Conservation (phyloP, 2,329 filamentous ascomycete genomes). For the Neurospora sp. region DNA sequence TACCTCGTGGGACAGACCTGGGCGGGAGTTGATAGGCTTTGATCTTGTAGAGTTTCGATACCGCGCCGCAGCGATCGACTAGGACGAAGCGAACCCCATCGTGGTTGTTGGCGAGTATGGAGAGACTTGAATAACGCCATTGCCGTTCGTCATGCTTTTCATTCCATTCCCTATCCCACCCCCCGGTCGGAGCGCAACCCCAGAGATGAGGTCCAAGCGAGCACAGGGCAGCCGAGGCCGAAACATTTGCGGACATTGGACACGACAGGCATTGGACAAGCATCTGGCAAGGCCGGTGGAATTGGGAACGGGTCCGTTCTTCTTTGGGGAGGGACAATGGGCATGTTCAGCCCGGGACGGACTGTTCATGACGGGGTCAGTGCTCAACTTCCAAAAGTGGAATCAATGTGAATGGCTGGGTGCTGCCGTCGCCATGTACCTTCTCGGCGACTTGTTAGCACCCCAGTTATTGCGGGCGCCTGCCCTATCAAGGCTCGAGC, state of each 20-base stretch:
- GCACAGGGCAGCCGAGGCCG: not conserved
- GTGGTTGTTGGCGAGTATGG: not conserved
- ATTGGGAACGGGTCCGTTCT: not conserved
- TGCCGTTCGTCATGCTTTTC: not conserved
- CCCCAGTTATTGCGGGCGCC: not conserved
- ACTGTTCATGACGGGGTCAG: not conserved
- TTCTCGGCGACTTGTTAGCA: not conserved
- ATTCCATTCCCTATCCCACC: not conserved
- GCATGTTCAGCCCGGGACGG: not conserved
- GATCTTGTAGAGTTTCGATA: not conserved
- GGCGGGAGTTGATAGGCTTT: not conserved
- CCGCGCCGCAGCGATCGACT: not conserved
- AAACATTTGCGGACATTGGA: not conserved
- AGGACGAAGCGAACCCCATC: not conserved
- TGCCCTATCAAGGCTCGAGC: not conserved
- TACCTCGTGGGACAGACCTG: not conserved
- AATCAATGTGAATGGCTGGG: not conserved
- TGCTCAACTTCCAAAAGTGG: not conserved
- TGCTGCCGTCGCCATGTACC: not conserved
- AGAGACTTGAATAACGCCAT: not conserved
- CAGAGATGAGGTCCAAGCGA: not conserved
- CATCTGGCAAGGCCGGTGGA: not conserved
- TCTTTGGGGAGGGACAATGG: not conserved
- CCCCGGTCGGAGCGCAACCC: not conserved
- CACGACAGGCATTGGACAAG: not conserved